These are phyloP conservation scores for Orychophragmus violaceus DNA, from an alignment of 345 rosid species.

Conservation along the genomic window DNA sequence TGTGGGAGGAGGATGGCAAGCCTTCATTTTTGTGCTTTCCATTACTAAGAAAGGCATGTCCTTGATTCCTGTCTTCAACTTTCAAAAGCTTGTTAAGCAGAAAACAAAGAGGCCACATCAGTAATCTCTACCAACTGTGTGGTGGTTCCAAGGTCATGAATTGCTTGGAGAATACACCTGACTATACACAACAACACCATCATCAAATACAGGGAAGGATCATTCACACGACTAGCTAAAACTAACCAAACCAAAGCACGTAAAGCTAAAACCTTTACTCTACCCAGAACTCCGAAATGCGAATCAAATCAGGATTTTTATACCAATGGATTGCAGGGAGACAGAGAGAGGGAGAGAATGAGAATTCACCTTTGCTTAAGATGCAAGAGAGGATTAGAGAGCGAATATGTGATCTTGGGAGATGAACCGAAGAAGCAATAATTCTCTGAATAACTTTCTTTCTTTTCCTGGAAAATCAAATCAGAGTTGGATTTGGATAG, in stretches of 20 bases:
- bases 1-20: conserved; percentile 38
- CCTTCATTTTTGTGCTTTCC: conserved; percentile 23
- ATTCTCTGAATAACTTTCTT: background rate
- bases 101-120: conserved; percentile 67
- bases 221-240: too few relatives aligned
- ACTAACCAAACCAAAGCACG: too few relatives aligned
- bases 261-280: too few relatives aligned
- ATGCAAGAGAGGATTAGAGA: conserved; percentile 21
- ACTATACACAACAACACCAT: background rate
- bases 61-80: conserved; percentile 39
- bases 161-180: conserved; percentile 7
- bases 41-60: too few relatives aligned
- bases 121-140: too few relatives aligned
- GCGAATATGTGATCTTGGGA: conserved; percentile 3
- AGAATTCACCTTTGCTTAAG: conserved; percentile 22
- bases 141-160: background rate
- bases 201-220: too few relatives aligned
- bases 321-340: too few relatives aligned
- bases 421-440: background rate
- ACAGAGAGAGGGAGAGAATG: too few relatives aligned
- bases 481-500: conserved; percentile 19
- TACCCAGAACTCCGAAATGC: too few relatives aligned
- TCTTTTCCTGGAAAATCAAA: background rate
- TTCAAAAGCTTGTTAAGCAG: conserved; percentile 53
- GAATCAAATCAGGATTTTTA: too few relatives aligned